Percentiles rank a stretch among this genome's conserved stretches.
Evolutionary conservation across 371 early-diverging fungal species (phyloP).

Genomic region (Chytridium lagenaria): DNA sequence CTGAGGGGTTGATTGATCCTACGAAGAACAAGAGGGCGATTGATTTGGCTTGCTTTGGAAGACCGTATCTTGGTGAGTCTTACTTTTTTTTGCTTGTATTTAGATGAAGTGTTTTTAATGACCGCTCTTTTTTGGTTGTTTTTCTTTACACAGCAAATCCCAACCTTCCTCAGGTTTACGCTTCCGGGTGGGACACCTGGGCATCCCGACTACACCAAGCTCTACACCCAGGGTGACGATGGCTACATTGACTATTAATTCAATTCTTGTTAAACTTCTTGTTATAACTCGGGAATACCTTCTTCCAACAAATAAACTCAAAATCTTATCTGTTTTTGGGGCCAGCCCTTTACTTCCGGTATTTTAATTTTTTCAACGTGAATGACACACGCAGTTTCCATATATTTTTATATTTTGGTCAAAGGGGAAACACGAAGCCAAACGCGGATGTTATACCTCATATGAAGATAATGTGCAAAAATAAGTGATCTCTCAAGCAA

Average conservation of each 20-base stretch:
- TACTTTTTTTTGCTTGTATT: background rate
- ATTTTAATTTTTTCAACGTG: too few relatives aligned
- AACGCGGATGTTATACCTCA: too few relatives aligned
- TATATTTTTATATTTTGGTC: too few relatives aligned
- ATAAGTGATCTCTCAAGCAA: too few relatives aligned
- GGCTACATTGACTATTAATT: conserved; percentile 2
- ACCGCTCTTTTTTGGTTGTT: background rate
- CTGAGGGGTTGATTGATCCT: conserved; percentile 13
- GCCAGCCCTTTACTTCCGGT: too few relatives aligned
- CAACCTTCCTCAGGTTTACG: conserved; percentile 18
- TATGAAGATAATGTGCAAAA: too few relatives aligned
- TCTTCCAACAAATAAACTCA: too few relatives aligned
- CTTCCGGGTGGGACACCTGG: conserved; percentile 1
- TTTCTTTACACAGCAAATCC: conserved; percentile 19
- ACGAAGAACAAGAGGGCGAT: conserved; percentile 1
- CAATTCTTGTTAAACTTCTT: background rate
- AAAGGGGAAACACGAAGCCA: too few relatives aligned
- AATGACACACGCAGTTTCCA: too few relatives aligned
- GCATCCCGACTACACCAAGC: conserved; percentile 17
- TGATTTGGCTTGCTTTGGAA: conserved; percentile 23
- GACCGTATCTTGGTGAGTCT: conserved; percentile 10
- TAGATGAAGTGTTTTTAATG: background rate
- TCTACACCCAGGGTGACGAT: conserved; percentile 13
- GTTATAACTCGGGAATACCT: too few relatives aligned
- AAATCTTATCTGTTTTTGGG: too few relatives aligned